A percentile compares a stretch with the other conserved stretches of the same genome.
These are phyloP conservation scores for Diplosphaera chodatii DNA, from an alignment of 139 green algal genomes.

Conservation along the genomic window DNA sequence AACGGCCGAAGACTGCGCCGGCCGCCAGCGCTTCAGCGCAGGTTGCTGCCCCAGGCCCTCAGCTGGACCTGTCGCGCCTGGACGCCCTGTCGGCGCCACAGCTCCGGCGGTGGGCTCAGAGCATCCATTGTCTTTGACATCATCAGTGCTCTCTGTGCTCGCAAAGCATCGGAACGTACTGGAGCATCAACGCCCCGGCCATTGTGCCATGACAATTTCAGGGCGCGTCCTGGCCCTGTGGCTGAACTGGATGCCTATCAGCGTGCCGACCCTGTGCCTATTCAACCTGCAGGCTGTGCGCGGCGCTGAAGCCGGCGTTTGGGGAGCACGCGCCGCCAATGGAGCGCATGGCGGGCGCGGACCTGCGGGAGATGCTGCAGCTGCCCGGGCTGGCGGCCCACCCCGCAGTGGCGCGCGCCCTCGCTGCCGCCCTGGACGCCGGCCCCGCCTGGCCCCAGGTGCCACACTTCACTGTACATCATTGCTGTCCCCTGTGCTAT, in stretches of 20 bases:
- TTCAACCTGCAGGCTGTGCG: not conserved
- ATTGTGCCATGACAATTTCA: no score
- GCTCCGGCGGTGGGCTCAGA: not conserved
- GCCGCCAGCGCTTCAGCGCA: not conserved
- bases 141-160: no score
- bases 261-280: not conserved
- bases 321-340: not conserved
- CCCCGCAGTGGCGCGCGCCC: not conserved
- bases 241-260: no score
- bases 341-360: not conserved
- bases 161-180: no score
- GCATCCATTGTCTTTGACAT: no score
- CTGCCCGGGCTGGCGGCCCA: not conserved
- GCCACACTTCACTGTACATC: no score
- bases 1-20: not conserved
- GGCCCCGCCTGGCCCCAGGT: not conserved
- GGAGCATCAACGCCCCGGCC: no score
- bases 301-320: conserved; percentile 9
- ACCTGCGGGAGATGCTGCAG: not conserved
- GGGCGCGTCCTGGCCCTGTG: no score
- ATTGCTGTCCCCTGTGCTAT: no score
- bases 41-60: not conserved
- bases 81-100: not conserved
- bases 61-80: conserved; percentile 5
- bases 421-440: not conserved